Evolutionary conservation across 164 flowering plant genomes (phyloP).

Genomic region (Cinnamomum chago): DNA sequence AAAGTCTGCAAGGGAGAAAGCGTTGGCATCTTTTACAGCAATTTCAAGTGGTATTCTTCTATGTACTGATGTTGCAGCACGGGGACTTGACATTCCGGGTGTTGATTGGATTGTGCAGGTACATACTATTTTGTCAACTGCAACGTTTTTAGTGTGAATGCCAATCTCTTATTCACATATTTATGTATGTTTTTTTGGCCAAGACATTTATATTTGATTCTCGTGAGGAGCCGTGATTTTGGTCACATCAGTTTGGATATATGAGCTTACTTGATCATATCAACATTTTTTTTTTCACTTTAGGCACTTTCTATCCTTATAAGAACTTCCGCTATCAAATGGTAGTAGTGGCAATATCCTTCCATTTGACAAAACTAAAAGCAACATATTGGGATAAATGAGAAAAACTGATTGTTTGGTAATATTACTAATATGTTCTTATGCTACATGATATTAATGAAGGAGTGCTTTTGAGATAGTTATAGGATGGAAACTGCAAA

Average conservation of each 20-base stretch:
- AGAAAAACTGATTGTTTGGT: too few species aligned
- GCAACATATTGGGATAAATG: too few species aligned
- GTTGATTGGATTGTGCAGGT: conserved; percentile 96
- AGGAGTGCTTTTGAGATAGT: too few species aligned
- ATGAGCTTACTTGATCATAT: too few species aligned
- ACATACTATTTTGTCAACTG: conserved; percentile 6
- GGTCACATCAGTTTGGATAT: background rate
- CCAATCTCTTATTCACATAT: background rate
- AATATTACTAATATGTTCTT: too few species aligned
- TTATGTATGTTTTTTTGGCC: background rate
- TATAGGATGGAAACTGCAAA: too few species aligned
- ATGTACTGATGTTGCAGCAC: conserved; percentile 98
- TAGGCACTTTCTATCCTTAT: too few species aligned
- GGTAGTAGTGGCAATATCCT: too few species aligned
- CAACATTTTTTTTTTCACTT: too few species aligned
- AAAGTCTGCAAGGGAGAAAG: conserved; percentile 83
- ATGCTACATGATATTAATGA: too few species aligned
- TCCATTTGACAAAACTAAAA: too few species aligned
- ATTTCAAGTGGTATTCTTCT: conserved; percentile 86
- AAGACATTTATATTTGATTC: background rate
- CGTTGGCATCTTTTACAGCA: conserved; percentile 69
- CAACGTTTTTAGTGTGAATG: background rate
- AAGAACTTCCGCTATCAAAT: too few species aligned
- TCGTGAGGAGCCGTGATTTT: background rate
- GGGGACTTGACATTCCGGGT: conserved; percentile 97